Percentiles rank a stretch among this genome's conserved stretches.
Conservation (phyloP, 768 basidiomycete species). For the Suillus lakei region DNA sequence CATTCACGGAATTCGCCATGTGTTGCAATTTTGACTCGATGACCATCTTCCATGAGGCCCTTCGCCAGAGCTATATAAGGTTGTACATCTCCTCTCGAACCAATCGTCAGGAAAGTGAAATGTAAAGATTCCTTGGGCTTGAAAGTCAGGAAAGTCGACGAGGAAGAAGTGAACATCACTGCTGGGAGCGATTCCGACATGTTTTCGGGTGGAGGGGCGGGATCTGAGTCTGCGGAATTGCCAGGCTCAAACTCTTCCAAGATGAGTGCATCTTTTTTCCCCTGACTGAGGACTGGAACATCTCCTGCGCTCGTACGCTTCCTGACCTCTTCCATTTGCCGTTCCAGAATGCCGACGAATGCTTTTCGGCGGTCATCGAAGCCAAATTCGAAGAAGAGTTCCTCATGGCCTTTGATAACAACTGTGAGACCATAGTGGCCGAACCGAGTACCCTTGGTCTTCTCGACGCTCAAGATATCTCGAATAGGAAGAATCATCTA, state of each 20-base stretch:
- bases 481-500: slow-evolving; percentile 95
- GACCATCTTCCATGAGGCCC: slow-evolving; percentile 88
- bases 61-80: slow-evolving; percentile 97
- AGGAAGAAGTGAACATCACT: slow-evolving; percentile 97
- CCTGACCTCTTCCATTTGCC: slow-evolving; percentile 77
- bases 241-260: slow-evolving; percentile 83
- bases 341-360: slow-evolving; percentile 75
- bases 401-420: slow-evolving; percentile 95
- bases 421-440: slow-evolving; percentile 89
- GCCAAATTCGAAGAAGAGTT: slow-evolving; percentile 94
- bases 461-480: slow-evolving; percentile 85
- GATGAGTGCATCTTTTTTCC: slow-evolving; percentile 74
- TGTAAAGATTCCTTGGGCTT: slow-evolving; percentile 84
- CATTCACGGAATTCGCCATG: slow-evolving; percentile 95
- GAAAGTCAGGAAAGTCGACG: slow-evolving; percentile 95
- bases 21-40: slow-evolving; percentile 88
- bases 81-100: slow-evolving; percentile 96
- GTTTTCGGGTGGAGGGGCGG: slow-evolving; percentile 53
- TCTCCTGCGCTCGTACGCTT: slow-evolving; percentile 53
- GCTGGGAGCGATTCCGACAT: slow-evolving; percentile 78
- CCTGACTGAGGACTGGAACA: slow-evolving; percentile 46
- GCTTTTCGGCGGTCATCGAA: slow-evolving; percentile 80
- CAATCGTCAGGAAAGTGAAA: slow-evolving; percentile 96
- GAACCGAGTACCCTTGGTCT: slow-evolving; percentile 85
- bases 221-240: slow-evolving; percentile 43